Percentiles rank a stretch among this genome's conserved stretches.
phyloP scores from a whole-genome alignment of 495 filamentous ascomycete genomes.

The Bombardia bombarda region DNA sequence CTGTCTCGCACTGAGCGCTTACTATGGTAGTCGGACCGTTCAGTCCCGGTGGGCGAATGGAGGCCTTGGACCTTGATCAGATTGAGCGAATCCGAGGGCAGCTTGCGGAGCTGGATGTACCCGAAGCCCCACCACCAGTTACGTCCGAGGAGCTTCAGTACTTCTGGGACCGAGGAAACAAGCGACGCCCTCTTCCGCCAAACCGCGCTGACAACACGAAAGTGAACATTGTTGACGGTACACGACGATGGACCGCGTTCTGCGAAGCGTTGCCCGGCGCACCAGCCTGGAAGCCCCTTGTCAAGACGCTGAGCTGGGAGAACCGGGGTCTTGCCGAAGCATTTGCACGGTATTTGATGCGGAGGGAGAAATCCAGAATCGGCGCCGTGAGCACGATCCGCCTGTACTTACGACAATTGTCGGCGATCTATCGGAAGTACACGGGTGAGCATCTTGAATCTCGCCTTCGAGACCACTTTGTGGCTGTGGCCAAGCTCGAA shows the following conservation, averaged over 20 bases:
- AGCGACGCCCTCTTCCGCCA: slow-evolving; percentile 6
- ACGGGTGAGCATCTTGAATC: neutral
- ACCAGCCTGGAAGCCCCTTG: slow-evolving; percentile 4
- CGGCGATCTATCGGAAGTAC: slow-evolving; percentile 10
- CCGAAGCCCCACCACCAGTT: slow-evolving; percentile 8
- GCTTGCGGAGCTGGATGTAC: slow-evolving; percentile 5
- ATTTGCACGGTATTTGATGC: slow-evolving; percentile 9
- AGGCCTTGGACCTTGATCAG: slow-evolving; percentile 4
- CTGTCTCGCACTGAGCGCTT: neutral
- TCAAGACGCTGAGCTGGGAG: slow-evolving; percentile 10
- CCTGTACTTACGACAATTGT: slow-evolving; percentile 5
- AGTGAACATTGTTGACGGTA: slow-evolving; percentile 3
- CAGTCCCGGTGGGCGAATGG: slow-evolving; percentile 3
- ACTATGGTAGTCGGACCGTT: neutral
- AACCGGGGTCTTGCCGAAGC: slow-evolving; percentile 11
- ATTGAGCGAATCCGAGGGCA: slow-evolving; percentile 6
- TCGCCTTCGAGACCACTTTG: slow-evolving; percentile 7
- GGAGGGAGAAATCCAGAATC: slow-evolving; percentile 3
- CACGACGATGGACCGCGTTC: slow-evolving; percentile 8
- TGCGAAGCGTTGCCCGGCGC: neutral
- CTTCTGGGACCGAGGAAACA: slow-evolving; percentile 9
- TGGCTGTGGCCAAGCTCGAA: neutral
- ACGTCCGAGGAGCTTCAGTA: slow-evolving; percentile 5
- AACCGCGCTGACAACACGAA: slow-evolving; percentile 10
- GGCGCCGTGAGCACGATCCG: slow-evolving; percentile 7